These are phyloP conservation scores for Cephalotrichum gorgonifer DNA, from an alignment of 2,329 filamentous ascomycete genomes.

Conservation along the genomic window DNA sequence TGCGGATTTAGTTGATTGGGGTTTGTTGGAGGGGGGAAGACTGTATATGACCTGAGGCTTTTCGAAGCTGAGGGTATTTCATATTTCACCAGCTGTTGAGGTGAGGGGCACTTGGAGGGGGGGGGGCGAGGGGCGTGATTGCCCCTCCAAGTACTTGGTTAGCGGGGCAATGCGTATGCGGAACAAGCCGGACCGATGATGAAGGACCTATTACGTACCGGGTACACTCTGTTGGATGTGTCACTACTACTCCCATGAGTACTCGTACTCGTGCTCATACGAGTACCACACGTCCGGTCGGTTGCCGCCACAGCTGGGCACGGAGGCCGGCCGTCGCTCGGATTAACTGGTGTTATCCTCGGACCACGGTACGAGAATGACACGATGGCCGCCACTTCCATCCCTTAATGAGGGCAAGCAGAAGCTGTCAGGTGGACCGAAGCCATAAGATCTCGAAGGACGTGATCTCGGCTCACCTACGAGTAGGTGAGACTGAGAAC, in stretches of 20 bases:
- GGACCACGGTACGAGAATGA: slow-evolving; percentile 2
- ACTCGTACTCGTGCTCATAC: too few species aligned
- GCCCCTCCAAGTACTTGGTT: not conserved
- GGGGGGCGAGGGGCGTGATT: too few species aligned
- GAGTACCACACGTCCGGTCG: not conserved
- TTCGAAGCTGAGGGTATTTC: too few species aligned
- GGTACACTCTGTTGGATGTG: not conserved
- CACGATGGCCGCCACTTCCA: not conserved
- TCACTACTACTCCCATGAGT: too few species aligned
- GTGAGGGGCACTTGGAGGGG: not conserved
- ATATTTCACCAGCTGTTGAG: too few species aligned
- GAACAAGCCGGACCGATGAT: not conserved
- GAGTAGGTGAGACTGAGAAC: too few species aligned
- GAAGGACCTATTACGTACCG: not conserved
- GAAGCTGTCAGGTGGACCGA: not conserved
- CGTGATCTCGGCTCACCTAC: too few species aligned
- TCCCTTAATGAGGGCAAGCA: not conserved
- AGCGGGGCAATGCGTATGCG: not conserved
- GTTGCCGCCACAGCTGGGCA: not conserved
- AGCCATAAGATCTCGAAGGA: too few species aligned
- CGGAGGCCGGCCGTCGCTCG: not conserved
- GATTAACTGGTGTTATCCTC: slow-evolving; percentile 1
- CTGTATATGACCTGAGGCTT: too few species aligned
- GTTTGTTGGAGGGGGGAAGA: too few species aligned
- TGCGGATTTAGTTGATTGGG: too few species aligned